phyloP scores from a whole-genome alignment of 306 rosid genomes.

The cucumber (Cucumis sativus) region DNA sequence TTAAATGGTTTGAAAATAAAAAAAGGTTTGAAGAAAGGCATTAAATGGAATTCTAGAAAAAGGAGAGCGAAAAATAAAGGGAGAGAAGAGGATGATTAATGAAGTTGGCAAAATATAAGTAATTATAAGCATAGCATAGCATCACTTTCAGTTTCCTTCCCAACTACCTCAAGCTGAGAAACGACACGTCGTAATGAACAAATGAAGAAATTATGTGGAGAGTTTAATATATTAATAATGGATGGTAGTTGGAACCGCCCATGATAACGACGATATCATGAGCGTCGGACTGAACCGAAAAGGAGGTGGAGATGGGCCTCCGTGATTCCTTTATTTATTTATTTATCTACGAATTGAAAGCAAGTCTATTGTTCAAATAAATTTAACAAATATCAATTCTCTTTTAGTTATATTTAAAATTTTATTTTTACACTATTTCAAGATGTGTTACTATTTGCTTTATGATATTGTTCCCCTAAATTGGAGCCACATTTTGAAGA shows the following conservation, averaged over 20 bases:
- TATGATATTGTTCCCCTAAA: no score
- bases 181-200: background rate
- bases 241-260: constrained; percentile 2
- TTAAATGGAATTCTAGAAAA: background rate
- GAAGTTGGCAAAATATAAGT: background rate
- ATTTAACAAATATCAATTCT: no score
- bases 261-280: background rate
- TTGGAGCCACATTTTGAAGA: no score
- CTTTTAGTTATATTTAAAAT: no score
- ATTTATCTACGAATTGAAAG: no score
- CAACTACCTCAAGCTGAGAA: background rate
- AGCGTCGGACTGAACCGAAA: background rate
- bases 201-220: background rate
- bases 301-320: background rate
- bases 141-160: background rate
- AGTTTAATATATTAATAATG: background rate
- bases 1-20: no score
- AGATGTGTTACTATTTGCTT: no score
- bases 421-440: no score
- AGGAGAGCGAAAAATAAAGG: background rate
- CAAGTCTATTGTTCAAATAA: no score
- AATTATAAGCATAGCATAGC: background rate
- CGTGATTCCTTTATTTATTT: no score
- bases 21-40: background rate
- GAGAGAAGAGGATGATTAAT: background rate